phyloP scores from a whole-genome alignment of 2,329 filamentous ascomycete genomes.

The Neonectria hederae region DNA sequence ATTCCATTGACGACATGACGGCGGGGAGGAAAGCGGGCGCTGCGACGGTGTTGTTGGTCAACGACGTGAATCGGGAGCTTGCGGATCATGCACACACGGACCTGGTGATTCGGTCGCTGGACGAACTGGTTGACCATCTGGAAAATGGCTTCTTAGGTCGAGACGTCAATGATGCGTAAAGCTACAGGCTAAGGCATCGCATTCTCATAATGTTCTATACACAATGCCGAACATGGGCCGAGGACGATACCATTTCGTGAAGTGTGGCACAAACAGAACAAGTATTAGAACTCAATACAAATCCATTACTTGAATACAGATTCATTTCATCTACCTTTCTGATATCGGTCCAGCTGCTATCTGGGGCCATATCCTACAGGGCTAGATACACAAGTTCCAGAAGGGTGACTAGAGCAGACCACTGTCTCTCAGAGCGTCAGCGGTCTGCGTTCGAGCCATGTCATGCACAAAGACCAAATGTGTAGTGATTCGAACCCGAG shows the following conservation, averaged over 20 bases:
- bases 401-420: constrained; percentile 31
- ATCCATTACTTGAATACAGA: constrained; percentile 28
- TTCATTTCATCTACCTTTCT: constrained; percentile 40
- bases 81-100: constrained; percentile 80
- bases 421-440: constrained; percentile 29
- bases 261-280: constrained; percentile 4
- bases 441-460: constrained; percentile 19
- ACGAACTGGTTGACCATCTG: constrained; percentile 79
- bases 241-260: not conserved
- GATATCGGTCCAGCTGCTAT: constrained; percentile 32
- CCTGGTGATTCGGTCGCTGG: constrained; percentile 74
- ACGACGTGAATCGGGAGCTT: constrained; percentile 80
- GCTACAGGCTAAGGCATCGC: not conserved
- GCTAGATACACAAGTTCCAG: constrained; percentile 34
- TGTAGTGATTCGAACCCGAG: constrained; percentile 35
- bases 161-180: constrained; percentile 32
- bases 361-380: constrained; percentile 30
- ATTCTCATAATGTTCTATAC: not conserved
- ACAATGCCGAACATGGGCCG: not conserved
- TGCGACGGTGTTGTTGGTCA: constrained; percentile 87
- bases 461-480: constrained; percentile 31
- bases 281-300: not conserved
- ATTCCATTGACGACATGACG: constrained; percentile 92
- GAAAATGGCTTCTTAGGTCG: constrained; percentile 77
- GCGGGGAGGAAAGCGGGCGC: constrained; percentile 85